Evolutionary conservation across 257 asterid species (phyloP).

Genomic region (Agastache rugosa): DNA sequence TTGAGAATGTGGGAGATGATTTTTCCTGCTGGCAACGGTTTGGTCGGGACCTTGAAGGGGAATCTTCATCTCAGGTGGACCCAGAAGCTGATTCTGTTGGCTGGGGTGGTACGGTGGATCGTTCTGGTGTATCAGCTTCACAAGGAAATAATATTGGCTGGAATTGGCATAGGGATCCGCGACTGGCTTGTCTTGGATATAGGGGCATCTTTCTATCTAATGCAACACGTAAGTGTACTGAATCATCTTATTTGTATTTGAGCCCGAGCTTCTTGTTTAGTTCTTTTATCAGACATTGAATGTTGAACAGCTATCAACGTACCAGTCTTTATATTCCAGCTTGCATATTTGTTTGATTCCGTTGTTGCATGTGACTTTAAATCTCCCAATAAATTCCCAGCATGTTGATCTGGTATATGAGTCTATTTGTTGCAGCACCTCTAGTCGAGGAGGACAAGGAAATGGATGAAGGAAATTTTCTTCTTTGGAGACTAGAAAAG

Average conservation of each 20-base stretch:
- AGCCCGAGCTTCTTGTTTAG: slow-evolving; percentile 1
- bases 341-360: neutral
- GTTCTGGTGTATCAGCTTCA: slow-evolving; percentile 65
- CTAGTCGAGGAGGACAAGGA: slow-evolving; percentile 80
- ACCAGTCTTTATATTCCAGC: neutral
- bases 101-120: slow-evolving; percentile 73
- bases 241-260: neutral
- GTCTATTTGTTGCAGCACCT: slow-evolving; percentile 67
- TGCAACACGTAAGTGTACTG: slow-evolving; percentile 60
- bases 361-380: neutral
- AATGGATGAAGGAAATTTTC: slow-evolving; percentile 70
- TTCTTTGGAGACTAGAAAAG: slow-evolving; percentile 89
- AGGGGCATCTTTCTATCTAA: slow-evolving; percentile 85
- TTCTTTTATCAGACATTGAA: slow-evolving; percentile 15
- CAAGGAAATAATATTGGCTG: slow-evolving; percentile 65
- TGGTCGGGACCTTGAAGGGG: slow-evolving; percentile 51
- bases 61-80: slow-evolving; percentile 51
- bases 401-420: slow-evolving; percentile 15
- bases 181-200: slow-evolving; percentile 84
- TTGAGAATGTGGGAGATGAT: slow-evolving; percentile 66
- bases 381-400: slow-evolving; percentile 3
- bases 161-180: slow-evolving; percentile 87
- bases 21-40: slow-evolving; percentile 93
- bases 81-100: slow-evolving; percentile 75
- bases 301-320: neutral